Base-by-base conservation (phyloP, 2,329 filamentous ascomycete species). In the Cyphellophora europaea region DNA sequence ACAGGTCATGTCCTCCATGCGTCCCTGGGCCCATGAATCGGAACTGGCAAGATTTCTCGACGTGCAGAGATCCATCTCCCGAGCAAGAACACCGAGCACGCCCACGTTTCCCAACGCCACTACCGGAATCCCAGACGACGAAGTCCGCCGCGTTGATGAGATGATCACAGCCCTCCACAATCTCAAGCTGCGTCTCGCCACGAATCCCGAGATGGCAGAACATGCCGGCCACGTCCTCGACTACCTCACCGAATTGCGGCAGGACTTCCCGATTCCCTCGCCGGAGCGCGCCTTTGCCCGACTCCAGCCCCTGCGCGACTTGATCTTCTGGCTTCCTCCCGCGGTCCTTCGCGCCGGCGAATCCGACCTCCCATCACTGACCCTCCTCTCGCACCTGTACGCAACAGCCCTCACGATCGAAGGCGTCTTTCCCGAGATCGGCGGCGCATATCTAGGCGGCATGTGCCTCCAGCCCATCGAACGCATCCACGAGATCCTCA, bases 301-400 rank as follows among this genome's bases (percentile, higher is more conserved):
- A 45, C 74, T 96, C 8, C 88, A 93, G 45, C 80, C 85, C 6
- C 72, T 98, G 40, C 75, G 88, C 36, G 83, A 84, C 49, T 95
- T 89, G 87, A 74, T 96, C 11, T 94, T 96, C 62, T 96, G 89
- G 87, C 76, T 94, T 36, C 91, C 91, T 1, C 79, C 94, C 19
- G 77, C 79, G 47, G 81, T 88, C 49, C 71, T 95, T 16, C 81
- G 89, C 54, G 77, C 79, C 45, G 82, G 79, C 30, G 77, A 80
- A 33, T 75, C 76, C 21, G 86, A 89, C 46, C 73, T 83, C 15
- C 83, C 76, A 40, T 81, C 86, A 1, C 69, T 95, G 47, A 70
- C 93, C 34, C 79, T 93, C 43, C 78, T 96, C 36, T 83, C 87
- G 8, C 84, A 96, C 54, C 86, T 94, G 57, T 96, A 94, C 62